Conservation (phyloP, 2,329 filamentous ascomycete genomes). For the Onygena corvina region DNA sequence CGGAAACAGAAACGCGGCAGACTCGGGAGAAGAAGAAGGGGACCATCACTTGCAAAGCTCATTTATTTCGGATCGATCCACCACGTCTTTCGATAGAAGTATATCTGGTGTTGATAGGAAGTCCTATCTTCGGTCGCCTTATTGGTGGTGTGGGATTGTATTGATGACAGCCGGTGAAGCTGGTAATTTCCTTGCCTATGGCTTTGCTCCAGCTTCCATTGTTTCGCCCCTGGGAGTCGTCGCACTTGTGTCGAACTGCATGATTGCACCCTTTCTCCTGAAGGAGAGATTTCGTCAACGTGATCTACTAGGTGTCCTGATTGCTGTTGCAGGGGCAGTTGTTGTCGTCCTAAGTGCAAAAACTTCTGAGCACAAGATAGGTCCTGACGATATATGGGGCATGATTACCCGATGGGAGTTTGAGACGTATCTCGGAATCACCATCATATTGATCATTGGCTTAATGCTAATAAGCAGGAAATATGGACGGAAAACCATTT, state of each 20-base stretch:
- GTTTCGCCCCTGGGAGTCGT: constrained; percentile 96
- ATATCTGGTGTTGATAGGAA: constrained; percentile 40
- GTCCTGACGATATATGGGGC: constrained; percentile 78
- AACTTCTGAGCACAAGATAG: constrained; percentile 77
- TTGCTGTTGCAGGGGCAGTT: constrained; percentile 78
- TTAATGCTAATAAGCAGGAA: constrained; percentile 72
- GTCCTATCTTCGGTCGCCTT: constrained; percentile 77
- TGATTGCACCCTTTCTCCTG: constrained; percentile 88
- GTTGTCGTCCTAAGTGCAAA: constrained; percentile 87
- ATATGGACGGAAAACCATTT: constrained; percentile 74
- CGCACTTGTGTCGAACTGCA: constrained; percentile 87
- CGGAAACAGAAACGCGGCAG: background rate
- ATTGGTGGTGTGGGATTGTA: constrained; percentile 91
- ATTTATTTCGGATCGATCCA: constrained; percentile 31
- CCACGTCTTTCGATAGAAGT: constrained; percentile 29
- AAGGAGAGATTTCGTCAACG: constrained; percentile 77
- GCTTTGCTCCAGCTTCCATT: constrained; percentile 93
- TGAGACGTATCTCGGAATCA: constrained; percentile 76
- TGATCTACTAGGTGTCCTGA: constrained; percentile 76
- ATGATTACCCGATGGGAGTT: constrained; percentile 83
- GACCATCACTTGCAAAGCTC: constrained; percentile 24
- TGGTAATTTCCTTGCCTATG: constrained; percentile 94
- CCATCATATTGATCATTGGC: constrained; percentile 56
- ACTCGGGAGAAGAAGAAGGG: constrained; percentile 27
- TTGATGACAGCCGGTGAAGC: constrained; percentile 88